Conservation (phyloP, 495 filamentous ascomycete genomes). For the Podospora pseudocomata region DNA sequence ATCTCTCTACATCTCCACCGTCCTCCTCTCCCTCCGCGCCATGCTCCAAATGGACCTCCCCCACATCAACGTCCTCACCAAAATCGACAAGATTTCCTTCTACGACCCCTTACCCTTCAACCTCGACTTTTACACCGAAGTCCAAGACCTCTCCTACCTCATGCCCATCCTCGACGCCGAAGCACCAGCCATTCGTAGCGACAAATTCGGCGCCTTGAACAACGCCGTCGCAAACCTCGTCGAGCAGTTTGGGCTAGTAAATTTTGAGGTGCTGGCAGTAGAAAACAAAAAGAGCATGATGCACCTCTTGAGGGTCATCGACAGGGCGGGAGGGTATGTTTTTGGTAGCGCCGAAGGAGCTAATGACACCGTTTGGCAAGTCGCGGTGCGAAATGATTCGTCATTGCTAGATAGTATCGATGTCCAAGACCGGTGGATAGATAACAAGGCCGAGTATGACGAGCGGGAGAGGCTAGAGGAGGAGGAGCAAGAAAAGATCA, state of each 20-base stretch:
- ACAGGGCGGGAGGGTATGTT: conserved; percentile 86
- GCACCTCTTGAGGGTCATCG: conserved; percentile 78
- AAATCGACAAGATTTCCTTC: conserved; percentile 81
- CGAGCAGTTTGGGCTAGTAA: conserved; percentile 81
- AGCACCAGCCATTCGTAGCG: conserved; percentile 52
- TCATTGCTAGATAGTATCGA: conserved; percentile 76
- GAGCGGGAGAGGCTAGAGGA: conserved; percentile 68
- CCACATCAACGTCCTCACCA: conserved; percentile 91
- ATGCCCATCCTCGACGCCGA: conserved; percentile 68
- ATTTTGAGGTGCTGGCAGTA: conserved; percentile 89
- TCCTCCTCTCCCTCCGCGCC: conserved; percentile 85
- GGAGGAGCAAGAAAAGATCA: conserved; percentile 53
- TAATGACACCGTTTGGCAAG: conserved; percentile 91
- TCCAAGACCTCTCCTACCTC: conserved; percentile 86
- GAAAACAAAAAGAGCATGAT: conserved; percentile 97
- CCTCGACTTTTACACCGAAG: conserved; percentile 94
- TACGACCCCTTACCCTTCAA: conserved; percentile 87
- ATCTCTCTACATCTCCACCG: conserved; percentile 88
- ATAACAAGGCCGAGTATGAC: conserved; percentile 84
- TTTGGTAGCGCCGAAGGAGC: conserved; percentile 89
- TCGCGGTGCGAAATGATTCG: conserved; percentile 84
- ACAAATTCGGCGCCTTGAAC: conserved; percentile 80
- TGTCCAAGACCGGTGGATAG: conserved; percentile 93
- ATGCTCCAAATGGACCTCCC: conserved; percentile 98
- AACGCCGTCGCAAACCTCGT: conserved; percentile 81